Base-by-base conservation (phyloP, 305 asterid genomes). In the Plantago rigida region DNA sequence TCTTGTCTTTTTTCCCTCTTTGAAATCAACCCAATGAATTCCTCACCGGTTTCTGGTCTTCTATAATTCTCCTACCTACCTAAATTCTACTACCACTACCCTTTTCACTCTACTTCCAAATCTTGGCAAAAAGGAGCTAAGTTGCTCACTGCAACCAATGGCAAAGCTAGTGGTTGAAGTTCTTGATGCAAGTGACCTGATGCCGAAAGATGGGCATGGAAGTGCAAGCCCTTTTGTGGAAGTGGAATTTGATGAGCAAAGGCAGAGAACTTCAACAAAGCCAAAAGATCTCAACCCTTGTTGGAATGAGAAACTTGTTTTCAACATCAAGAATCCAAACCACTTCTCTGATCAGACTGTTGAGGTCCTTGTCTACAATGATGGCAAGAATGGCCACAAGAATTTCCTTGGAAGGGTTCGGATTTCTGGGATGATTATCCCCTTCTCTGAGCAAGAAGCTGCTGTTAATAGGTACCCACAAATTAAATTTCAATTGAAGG, bases 191-290 rank as follows among this genome's bases (percentile, higher is more conserved):
- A 78, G 78, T 59, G 95, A 87, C 71, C 96, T 90, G 26, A 84
- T 85, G 94, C 95, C 97, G 7, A 90, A 90, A 81, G 96, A 90
- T 66, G 95, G 94, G 0, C 89, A 85, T 39, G 96, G 96, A 11
- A 82, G 89, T 15, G 86, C 97, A 17, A 87, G 78, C 67, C 94
- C 96, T 4, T 87, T 82, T 61, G 96, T 82, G 0, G 86, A 87
- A 60, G 91, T 90, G 4, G 84, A 87, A 8, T 90, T 87, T 47
- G 91, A 84, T 10, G 89, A 77, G 47, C 85, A 87, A 41, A 80
- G 79, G 10, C 84, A 83, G 61, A 68, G 87, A 68, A 87, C 87
- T 9, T 78, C 85, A 47, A 84, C 90, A 0, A 90, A 78, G 75
- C 66, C 46, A 0, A 90, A 73, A 71, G 88, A 75, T 75, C 96